A percentile compares a stretch with the other conserved stretches of the same genome.
Conservation (phyloP, 2,329 filamentous ascomycete genomes). For the Colletotrichum navitas region DNA sequence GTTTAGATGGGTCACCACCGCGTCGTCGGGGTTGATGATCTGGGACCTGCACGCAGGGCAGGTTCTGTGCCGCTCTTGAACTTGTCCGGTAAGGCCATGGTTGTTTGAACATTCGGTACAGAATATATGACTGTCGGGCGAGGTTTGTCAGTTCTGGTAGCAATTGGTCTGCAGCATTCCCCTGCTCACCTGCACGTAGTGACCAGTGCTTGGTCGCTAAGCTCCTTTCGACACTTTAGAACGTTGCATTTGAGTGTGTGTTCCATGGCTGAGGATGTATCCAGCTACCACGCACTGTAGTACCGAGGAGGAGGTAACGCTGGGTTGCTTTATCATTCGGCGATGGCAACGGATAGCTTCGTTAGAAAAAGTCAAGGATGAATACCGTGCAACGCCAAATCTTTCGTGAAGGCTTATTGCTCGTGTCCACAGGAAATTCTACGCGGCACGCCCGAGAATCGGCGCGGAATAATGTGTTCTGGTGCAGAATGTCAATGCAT, state of each 20-base stretch:
- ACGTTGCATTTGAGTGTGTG: conserved; percentile 82
- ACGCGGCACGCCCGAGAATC: no score
- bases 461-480: not conserved
- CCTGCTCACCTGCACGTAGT: conserved; percentile 83
- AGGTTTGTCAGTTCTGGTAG: conserved; percentile 1
- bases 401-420: not conserved
- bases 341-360: no score
- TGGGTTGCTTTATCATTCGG: not conserved
- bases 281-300: not conserved
- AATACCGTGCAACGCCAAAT: no score
- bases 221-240: conserved; percentile 77
- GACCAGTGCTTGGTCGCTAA: conserved; percentile 81
- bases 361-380: not conserved
- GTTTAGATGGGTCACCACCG: conserved; percentile 76
- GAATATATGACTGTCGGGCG: conserved; percentile 74
- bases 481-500: not conserved
- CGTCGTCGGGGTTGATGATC: conserved; percentile 80
- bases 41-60: conserved; percentile 83
- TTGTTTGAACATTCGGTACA: conserved; percentile 79
- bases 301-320: no score
- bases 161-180: not conserved
- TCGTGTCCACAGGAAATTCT: not conserved
- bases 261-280: conserved; percentile 69
- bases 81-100: conserved; percentile 70
- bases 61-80: conserved; percentile 61